Conservation (phyloP, 2,329 filamentous ascomycete species). For the Ascochyta koolunga region DNA sequence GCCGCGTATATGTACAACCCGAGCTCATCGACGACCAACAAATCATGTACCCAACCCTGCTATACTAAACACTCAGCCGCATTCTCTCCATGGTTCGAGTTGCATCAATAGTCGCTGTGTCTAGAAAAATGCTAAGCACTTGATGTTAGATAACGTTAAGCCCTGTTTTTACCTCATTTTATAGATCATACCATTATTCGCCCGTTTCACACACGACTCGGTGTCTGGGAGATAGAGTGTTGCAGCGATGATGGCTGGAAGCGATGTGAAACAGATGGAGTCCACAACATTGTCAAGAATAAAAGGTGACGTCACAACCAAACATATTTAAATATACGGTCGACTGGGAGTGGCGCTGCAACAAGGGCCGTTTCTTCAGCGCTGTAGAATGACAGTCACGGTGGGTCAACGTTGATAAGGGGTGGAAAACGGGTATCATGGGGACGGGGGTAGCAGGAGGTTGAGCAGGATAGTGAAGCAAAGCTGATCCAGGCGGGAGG, state of each 20-base stretch:
- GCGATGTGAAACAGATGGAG: neutral
- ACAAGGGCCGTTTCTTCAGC: constrained; percentile 10
- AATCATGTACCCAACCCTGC: neutral
- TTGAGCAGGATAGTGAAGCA: constrained; percentile 19
- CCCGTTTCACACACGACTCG: neutral
- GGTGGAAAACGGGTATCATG: constrained; percentile 6
- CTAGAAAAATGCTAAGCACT: neutral
- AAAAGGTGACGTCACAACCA: constrained; percentile 8
- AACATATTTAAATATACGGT: neutral
- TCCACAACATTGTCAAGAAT: no score
- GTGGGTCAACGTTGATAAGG: constrained; percentile 19
- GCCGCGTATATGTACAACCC: neutral
- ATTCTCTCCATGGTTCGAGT: neutral
- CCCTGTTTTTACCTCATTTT: neutral
- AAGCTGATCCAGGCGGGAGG: constrained; percentile 15
- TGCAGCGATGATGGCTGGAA: constrained; percentile 8
- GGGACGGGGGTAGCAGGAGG: neutral
- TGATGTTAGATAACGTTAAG: neutral
- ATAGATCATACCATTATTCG: neutral
- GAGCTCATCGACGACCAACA: neutral
- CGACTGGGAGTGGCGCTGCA: neutral
- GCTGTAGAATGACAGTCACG: constrained; percentile 18
- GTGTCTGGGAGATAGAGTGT: constrained; percentile 1
- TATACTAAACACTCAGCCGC: neutral
- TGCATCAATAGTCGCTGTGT: neutral